Evolutionary conservation across 169 alveolate species (phyloP), one percentile per base, ranked within the genome.

Genomic region (Eimeria acervulina): DNA sequence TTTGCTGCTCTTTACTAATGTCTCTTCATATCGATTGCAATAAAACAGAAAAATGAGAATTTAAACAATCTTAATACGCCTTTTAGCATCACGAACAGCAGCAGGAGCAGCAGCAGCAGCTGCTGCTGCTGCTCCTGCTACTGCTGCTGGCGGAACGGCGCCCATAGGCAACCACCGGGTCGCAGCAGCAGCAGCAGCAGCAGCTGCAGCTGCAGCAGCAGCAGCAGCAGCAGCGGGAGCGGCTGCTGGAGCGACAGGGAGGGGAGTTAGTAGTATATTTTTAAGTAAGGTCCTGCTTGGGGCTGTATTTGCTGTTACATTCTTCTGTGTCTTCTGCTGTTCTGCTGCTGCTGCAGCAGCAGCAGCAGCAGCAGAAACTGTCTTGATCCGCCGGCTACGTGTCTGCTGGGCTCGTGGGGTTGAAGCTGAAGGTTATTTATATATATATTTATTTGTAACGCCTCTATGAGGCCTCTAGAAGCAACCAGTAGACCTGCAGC

Each of bases 161-260:
- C 36, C 66, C 63, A 44, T 44, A 33, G 88, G 28, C 88, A 13
- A 44, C 88, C 61, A 47, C 7, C 40, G 61, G 63, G 63, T 40
- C 19, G 88, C 88, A 78, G 52, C 83, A 13, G 83, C 83, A 33
- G 83, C 83, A 70, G 83, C 83, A 31, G 83, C 72, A 61, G 72
- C 72, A 4, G 72, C 31, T 23, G 72, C 72, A 23, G 72, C 31
- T 23, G 31, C 72, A 26, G 72, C 31, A 4, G 72, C 72, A 61
- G 72, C 72, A 17, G 66, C 66, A 10, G 51, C 44, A 70, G 51
- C 83, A 70, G 83, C 83, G 42, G 66, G 66, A 26, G 66, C 88
- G 15, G 88, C 66, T 6, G 88, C 88, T 23, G 61, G 5, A 26
- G 72, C 31, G 33, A 28, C 84, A 72, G 52, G 28, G 13, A 31